A percentile compares a stretch with the other conserved stretches of the same genome.
Evolutionary conservation across 2,329 filamentous ascomycete genomes (phyloP).

Genomic region (Fusarium sp.): DNA sequence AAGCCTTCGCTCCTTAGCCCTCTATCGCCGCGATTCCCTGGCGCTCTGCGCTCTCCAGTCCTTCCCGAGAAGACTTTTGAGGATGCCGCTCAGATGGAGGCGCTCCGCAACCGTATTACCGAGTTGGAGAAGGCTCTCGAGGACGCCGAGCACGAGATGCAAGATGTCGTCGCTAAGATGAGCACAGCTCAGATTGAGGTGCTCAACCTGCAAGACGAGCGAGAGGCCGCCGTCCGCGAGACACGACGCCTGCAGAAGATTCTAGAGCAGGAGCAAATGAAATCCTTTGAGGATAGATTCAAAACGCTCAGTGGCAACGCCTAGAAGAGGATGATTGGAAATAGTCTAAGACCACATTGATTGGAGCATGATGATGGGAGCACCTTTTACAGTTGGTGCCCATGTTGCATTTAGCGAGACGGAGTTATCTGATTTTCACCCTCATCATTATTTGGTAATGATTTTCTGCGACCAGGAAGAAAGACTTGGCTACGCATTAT

Average conservation of each 20-base stretch:
- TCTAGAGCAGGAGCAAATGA: constrained; percentile 74
- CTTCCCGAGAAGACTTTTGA: constrained; percentile 75
- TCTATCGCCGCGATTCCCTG: constrained; percentile 53
- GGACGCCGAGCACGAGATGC: constrained; percentile 78
- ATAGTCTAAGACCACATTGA: constrained; percentile 15
- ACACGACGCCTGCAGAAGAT: constrained; percentile 77
- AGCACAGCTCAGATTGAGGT: constrained; percentile 87
- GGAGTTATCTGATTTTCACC: constrained; percentile 53
- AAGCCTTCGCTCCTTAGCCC: constrained; percentile 56
- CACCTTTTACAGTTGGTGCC: constrained; percentile 27
- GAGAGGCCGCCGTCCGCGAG: constrained; percentile 79
- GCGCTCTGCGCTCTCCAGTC: constrained; percentile 56
- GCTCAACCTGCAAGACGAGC: constrained; percentile 80
- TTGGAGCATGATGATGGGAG: constrained; percentile 33
- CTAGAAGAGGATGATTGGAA: constrained; percentile 34
- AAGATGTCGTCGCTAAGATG: constrained; percentile 84
- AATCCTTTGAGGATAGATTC: constrained; percentile 59
- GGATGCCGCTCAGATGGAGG: constrained; percentile 79
- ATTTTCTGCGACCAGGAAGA: constrained; percentile 31
- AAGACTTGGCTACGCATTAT: constrained; percentile 14
- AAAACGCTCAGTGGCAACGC: constrained; percentile 51
- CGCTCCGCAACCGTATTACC: constrained; percentile 81
- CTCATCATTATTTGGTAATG: constrained; percentile 39
- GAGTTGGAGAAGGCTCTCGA: constrained; percentile 83
- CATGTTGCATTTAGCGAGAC: constrained; percentile 56